Evolutionary conservation across 768 basidiomycete species (phyloP), one percentile per base, ranked within the genome.

Genomic region (Postia placenta): DNA sequence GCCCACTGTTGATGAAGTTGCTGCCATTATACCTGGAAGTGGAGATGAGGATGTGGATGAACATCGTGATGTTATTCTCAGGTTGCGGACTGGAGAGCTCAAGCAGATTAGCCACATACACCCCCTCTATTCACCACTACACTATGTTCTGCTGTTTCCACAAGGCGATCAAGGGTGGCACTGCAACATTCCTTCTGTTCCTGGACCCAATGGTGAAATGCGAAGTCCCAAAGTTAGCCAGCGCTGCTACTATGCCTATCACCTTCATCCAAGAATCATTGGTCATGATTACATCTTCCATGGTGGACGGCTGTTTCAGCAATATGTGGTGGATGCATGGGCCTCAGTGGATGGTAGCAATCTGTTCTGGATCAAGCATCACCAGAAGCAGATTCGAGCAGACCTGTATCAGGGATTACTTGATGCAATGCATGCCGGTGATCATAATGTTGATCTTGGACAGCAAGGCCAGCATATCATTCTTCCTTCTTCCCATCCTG

Each of bases 121-220:
- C 51, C 62, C 67, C 3, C 45, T 57, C 0, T 78, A 76, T 52
- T 25, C 52, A 0, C 54, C 72, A 0, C 59, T 77, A 0, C 68
- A 74, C 12, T 76, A 74, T 68, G 66, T 70, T 0, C 52, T 79
- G 0, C 60, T 78, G 1, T 75, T 76, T 61, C 69, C 74, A 3
- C 15, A 43, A 33, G 72, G 72, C 2, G 55, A 69, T 12, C 37
- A 55, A 36, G 73, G 73, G 2, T 78, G 69, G 73, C 61, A 67
- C 50, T 11, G 52, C 4, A 25, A 61, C 0, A 54, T 70, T 3
- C 50, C 38, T 0, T 11, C 46, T 15, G 23, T 17, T 7, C 25
- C n/a, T 12, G 45, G 47, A 19, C 11, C 43, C 0, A 3, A 40
- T 12, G 28, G 39, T 7, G 17, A 42, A 1, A 14, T 15, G 11